These are phyloP conservation scores for Collybiopsis luxurians DNA, from an alignment of 768 basidiomycete genomes.

Conservation along the genomic window DNA sequence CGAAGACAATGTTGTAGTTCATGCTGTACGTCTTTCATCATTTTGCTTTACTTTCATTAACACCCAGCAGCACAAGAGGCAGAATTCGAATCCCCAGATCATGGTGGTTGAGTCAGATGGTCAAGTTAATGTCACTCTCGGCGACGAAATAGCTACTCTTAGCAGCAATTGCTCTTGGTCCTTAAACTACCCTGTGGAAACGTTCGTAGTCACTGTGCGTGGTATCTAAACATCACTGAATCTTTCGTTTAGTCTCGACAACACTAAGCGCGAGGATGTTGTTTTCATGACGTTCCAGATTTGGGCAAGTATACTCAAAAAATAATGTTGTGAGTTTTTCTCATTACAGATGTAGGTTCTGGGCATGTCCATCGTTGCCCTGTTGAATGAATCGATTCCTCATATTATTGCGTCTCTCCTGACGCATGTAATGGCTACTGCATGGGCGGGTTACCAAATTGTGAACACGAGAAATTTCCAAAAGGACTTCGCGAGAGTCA, in stretches of 20 bases:
- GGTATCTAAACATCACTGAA: background rate
- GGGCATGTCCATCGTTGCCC: conserved; percentile 17
- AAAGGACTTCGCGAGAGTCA: conserved; percentile 49
- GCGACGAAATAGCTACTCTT: conserved; percentile 34
- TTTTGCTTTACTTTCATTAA: background rate
- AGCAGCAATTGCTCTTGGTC: conserved; percentile 51
- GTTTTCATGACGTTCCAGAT: conserved; percentile 77
- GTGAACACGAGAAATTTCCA: conserved; percentile 57
- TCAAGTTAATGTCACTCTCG: conserved; percentile 25
- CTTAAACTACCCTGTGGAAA: conserved; percentile 67
- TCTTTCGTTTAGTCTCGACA: conserved; percentile 45
- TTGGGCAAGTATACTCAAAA: conserved; percentile 58
- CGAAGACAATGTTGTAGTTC: conserved; percentile 10
- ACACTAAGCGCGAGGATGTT: conserved; percentile 77
- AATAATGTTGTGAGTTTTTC: conserved; percentile 16
- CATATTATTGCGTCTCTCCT: conserved; percentile 73
- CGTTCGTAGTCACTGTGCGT: conserved; percentile 40
- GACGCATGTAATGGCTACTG: conserved; percentile 71
- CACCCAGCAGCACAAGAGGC: background rate
- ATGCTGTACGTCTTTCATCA: background rate
- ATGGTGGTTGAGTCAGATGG: conserved; percentile 8
- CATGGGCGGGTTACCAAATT: conserved; percentile 72
- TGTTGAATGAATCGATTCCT: conserved; percentile 77
- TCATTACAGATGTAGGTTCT: conserved; percentile 5
- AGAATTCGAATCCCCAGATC: background rate